phyloP scores from a whole-genome alignment of 768 basidiomycete species.

The Russula foetens region DNA sequence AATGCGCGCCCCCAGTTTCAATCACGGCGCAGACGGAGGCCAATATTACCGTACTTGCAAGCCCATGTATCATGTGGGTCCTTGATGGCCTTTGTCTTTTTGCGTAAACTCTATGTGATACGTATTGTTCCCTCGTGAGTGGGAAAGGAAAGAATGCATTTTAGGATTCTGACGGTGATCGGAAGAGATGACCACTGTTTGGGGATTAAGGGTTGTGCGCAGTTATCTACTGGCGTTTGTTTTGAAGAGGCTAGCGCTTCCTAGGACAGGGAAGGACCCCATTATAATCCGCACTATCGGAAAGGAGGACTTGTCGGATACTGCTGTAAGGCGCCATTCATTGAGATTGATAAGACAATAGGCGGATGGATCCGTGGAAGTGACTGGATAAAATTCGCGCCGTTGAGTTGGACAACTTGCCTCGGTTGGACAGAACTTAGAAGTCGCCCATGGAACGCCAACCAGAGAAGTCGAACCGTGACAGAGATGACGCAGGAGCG shows the following conservation, averaged over 20 bases:
- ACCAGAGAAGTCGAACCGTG: too few relatives aligned
- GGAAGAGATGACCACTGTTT: not conserved
- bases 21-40: not conserved
- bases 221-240: not conserved
- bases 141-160: not conserved
- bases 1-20: not conserved
- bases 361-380: too few relatives aligned
- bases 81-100: not conserved
- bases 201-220: not conserved
- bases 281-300: not conserved
- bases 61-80: not conserved
- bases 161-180: not conserved
- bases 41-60: not conserved
- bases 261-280: not conserved
- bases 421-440: too few relatives aligned
- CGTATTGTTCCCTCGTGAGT: not conserved
- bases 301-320: not conserved
- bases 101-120: not conserved
- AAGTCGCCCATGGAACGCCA: too few relatives aligned
- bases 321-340: not conserved
- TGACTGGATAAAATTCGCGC: too few relatives aligned
- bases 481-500: too few relatives aligned
- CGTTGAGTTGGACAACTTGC: too few relatives aligned
- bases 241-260: not conserved
- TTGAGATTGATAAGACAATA: too few relatives aligned